These are phyloP conservation scores for Calonectria henricotiae DNA, from an alignment of 2,329 filamentous ascomycete species.

Conservation along the genomic window DNA sequence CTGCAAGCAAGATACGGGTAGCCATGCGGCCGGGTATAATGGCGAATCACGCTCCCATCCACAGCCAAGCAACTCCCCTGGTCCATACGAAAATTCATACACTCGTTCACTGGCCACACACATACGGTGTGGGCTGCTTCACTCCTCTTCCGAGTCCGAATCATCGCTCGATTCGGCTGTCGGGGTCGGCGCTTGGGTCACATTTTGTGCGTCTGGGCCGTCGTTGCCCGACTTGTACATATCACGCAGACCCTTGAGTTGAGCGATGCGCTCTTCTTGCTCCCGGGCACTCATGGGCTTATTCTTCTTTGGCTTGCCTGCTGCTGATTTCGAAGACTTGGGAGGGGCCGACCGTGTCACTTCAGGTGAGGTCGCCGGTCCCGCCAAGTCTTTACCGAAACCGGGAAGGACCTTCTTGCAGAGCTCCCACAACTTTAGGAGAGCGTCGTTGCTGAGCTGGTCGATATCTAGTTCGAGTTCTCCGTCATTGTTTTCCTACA, in stretches of 20 bases:
- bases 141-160: constrained; percentile 66
- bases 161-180: constrained; percentile 62
- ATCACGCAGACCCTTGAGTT: constrained; percentile 71
- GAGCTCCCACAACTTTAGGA: constrained; percentile 68
- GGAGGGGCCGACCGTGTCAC: constrained; percentile 50
- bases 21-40: constrained; percentile 53
- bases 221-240: constrained; percentile 60
- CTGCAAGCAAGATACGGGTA: constrained; percentile 48
- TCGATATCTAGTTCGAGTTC: constrained; percentile 76
- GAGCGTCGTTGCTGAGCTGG: constrained; percentile 70
- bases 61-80: constrained; percentile 46
- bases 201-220: constrained; percentile 50
- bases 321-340: constrained; percentile 55
- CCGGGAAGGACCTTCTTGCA: constrained; percentile 63
- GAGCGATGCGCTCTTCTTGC: constrained; percentile 77
- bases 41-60: constrained; percentile 48
- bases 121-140: constrained; percentile 48
- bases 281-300: constrained; percentile 83
- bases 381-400: constrained; percentile 58
- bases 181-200: constrained; percentile 51
- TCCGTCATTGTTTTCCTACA: constrained; percentile 72
- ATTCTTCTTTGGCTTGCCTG: constrained; percentile 77
- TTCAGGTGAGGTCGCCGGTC: constrained; percentile 54
- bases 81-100: constrained; percentile 50
- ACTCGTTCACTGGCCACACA: constrained; percentile 42